Evolutionary conservation across 345 rosid genomes (phyloP).

Genomic region (Physaria fendleri): DNA sequence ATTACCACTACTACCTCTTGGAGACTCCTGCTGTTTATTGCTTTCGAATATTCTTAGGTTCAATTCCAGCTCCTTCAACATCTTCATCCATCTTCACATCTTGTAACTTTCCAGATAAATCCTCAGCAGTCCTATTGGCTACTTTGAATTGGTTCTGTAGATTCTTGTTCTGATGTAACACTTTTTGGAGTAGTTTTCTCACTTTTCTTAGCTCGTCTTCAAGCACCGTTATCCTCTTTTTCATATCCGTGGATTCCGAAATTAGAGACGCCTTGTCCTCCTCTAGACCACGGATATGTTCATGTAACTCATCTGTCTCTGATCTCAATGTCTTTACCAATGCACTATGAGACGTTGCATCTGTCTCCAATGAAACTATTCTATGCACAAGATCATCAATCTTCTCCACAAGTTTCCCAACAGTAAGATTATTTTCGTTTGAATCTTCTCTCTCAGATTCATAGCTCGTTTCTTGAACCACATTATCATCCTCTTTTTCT

Average conservation of each 20-base stretch:
- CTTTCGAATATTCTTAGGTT: slow-evolving; percentile 29
- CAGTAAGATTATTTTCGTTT: slow-evolving; percentile 31
- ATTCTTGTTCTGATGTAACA: slow-evolving; percentile 40
- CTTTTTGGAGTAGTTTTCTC: slow-evolving; percentile 39
- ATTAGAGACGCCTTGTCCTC: slow-evolving; percentile 49
- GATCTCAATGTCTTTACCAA: slow-evolving; percentile 49
- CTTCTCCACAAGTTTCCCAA: slow-evolving; percentile 53
- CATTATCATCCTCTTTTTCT: slow-evolving; percentile 8
- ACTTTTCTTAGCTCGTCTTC: slow-evolving; percentile 57
- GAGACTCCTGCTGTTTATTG: slow-evolving; percentile 32
- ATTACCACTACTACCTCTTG: slow-evolving; percentile 19
- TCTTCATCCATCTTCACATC: slow-evolving; percentile 50
- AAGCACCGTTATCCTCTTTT: slow-evolving; percentile 38
- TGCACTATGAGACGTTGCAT: slow-evolving; percentile 55
- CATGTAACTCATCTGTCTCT: slow-evolving; percentile 52
- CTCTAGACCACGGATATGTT: slow-evolving; percentile 46
- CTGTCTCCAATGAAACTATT: slow-evolving; percentile 53
- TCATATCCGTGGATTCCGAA: slow-evolving; percentile 36
- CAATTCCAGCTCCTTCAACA: slow-evolving; percentile 28
- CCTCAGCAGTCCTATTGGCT: slow-evolving; percentile 38
- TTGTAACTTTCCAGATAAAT: slow-evolving; percentile 49
- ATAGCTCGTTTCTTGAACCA: slow-evolving; percentile 15
- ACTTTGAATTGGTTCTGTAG: slow-evolving; percentile 46
- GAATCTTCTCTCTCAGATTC: slow-evolving; percentile 34
- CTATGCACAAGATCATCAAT: slow-evolving; percentile 74